These are phyloP conservation scores for Podospora tetraspora DNA, from an alignment of 495 filamentous ascomycete species.

Conservation along the genomic window DNA sequence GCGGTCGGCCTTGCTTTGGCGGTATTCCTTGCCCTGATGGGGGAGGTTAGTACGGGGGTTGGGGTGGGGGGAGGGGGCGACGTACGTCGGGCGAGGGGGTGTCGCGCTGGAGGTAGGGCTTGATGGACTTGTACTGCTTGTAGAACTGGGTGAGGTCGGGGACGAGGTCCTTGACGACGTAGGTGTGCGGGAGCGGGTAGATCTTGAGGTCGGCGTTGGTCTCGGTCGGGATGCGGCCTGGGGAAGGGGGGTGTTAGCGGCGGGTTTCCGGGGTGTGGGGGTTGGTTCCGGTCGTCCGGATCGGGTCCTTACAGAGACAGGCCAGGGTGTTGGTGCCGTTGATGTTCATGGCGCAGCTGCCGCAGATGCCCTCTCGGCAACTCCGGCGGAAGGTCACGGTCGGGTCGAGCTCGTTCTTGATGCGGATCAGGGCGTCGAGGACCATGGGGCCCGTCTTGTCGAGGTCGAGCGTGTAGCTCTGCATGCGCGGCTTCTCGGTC, in stretches of 20 bases:
- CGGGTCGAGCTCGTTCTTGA: slow-evolving; percentile 98
- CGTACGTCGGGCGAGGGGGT: slow-evolving; percentile 71
- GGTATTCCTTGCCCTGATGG: slow-evolving; percentile 76
- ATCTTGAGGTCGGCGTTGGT: slow-evolving; percentile 78
- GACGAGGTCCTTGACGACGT: slow-evolving; percentile 97
- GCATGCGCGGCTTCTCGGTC: slow-evolving; percentile 87
- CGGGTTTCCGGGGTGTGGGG: neutral
- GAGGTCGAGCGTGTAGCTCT: slow-evolving; percentile 85
- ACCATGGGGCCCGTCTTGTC: slow-evolving; percentile 99
- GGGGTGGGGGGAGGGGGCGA: neutral
- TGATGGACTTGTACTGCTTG: slow-evolving; percentile 99
- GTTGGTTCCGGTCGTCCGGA: slow-evolving; percentile 6
- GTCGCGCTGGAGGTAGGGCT: slow-evolving; percentile 91
- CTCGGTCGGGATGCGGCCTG: slow-evolving; percentile 91
- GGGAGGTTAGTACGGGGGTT: slow-evolving; percentile 6
- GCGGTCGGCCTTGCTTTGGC: slow-evolving; percentile 82
- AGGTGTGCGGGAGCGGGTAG: slow-evolving; percentile 97
- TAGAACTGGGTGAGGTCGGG: slow-evolving; percentile 98
- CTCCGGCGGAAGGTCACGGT: slow-evolving; percentile 92
- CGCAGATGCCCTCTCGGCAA: slow-evolving; percentile 97
- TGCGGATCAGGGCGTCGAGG: slow-evolving; percentile 89
- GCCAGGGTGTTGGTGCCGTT: slow-evolving; percentile 95
- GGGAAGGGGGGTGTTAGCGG: slow-evolving; percentile 1
- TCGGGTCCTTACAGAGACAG: slow-evolving; percentile 77
- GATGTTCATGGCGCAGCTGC: slow-evolving; percentile 99